Base-by-base conservation (phyloP, 2,329 filamentous ascomycete species). In the Aspergillus pseudotamarii region DNA sequence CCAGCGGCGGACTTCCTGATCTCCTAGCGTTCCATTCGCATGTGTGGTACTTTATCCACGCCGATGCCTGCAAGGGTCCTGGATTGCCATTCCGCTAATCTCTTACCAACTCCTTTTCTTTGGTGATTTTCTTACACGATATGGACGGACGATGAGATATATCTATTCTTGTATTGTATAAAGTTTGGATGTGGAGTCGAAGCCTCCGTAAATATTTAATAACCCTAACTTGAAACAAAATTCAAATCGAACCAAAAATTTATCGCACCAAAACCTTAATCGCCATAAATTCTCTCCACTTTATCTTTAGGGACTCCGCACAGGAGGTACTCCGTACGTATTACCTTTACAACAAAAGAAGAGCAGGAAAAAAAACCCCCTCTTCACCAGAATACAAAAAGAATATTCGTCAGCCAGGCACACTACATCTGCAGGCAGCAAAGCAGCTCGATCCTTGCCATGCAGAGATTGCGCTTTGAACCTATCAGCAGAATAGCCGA, bases 11-110 rank as follows among this genome's bases (percentile, higher is more conserved):
- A 4, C 10, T 64, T 1, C 70, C 69, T 1, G 57, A 45, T 10
- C 4, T 72, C 3, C 48, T 59, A 6, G 61, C 58, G 1, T 62
- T 72, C 36, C n/a, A 59, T 16, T 69, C 68, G 5, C 72, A 73
- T 41, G 61, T 68, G 30, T 74, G 70, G 71, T 74, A 74, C 19
- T 74, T 73, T 57, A 61, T 65, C 30, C 19, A 62, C 28, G 59
- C 65, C 11, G 69, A 73, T 67, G 67, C 38, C 5, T 72, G 72
- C 26, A 63, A 62, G 21, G 63, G 64, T 1, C 11, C 59, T 28
- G 68, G 66, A 3, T n/a, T 62, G 23, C 69, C 69, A 0, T 62
- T 64, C 5, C 68, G 51, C 26, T 43, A 30, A 50, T 41, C 21
- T 10, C 10, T 12, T 43, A 16, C 5, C 2, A 0, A 16, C 5